Conservation (phyloP, 2,329 filamentous ascomycete species). For the Rhytidhysteron rufulum region DNA sequence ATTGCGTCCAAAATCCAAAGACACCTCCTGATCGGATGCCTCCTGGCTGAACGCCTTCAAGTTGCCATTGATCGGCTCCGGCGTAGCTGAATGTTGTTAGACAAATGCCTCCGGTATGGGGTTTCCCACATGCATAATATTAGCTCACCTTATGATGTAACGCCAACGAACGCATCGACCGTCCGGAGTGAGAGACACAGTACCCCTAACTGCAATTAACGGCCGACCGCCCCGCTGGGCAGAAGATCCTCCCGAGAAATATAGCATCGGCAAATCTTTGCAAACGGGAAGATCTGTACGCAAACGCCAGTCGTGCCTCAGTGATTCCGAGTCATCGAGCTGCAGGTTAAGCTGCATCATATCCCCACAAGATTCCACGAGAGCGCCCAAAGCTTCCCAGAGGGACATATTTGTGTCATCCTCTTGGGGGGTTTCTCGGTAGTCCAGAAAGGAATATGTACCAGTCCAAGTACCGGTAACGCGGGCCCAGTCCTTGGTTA, state of each 20-base stretch:
- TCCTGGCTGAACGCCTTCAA: slow-evolving; percentile 21
- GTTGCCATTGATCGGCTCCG: slow-evolving; percentile 20
- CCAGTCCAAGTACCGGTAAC: slow-evolving; percentile 15
- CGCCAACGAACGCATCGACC: slow-evolving; percentile 18
- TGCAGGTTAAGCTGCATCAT: slow-evolving; percentile 16
- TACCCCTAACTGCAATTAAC: slow-evolving; percentile 13
- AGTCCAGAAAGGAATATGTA: slow-evolving; percentile 21
- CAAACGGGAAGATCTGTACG: slow-evolving; percentile 16
- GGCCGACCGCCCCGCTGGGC: slow-evolving; percentile 7
- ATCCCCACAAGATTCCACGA: slow-evolving; percentile 14
- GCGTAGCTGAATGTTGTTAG: slow-evolving; percentile 11
- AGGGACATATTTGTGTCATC: slow-evolving; percentile 14
- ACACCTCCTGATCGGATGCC: slow-evolving; percentile 19
- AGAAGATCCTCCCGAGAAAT: slow-evolving; percentile 16
- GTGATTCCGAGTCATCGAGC: slow-evolving; percentile 11
- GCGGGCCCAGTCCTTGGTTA: slow-evolving; percentile 19
- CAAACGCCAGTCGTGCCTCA: slow-evolving; percentile 13
- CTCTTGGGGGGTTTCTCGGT: slow-evolving; percentile 17
- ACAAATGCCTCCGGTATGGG: background rate
- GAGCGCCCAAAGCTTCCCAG: slow-evolving; percentile 10
- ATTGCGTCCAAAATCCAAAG: slow-evolving; percentile 20
- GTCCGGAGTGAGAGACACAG: slow-evolving; percentile 12
- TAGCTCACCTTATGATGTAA: slow-evolving; percentile 17
- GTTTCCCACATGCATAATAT: background rate
- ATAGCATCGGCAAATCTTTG: slow-evolving; percentile 16